A percentile compares a stretch with the other conserved stretches of the same genome.
These are phyloP conservation scores for Phaeosphaeria sp. DNA, from an alignment of 2,329 filamentous ascomycete species.

Conservation along the genomic window DNA sequence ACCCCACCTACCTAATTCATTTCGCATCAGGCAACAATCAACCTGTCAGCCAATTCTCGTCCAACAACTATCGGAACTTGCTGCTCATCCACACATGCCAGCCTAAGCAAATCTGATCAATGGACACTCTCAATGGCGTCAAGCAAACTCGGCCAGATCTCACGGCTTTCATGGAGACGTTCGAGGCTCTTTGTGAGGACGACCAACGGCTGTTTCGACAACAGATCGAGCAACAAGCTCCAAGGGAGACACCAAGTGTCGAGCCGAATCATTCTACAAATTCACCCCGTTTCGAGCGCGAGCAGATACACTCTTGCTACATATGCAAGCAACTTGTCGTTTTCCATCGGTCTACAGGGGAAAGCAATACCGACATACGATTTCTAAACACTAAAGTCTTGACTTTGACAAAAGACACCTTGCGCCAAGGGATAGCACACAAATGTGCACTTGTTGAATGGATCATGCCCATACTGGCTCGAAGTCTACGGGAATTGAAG, in stretches of 20 bases:
- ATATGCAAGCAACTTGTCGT: background rate
- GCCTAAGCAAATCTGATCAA: background rate
- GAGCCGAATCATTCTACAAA: background rate
- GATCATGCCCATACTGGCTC: slow-evolving; percentile 1
- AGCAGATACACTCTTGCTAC: background rate
- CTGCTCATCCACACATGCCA: background rate
- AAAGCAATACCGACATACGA: background rate
- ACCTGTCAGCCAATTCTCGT: background rate
- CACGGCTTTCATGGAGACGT: background rate
- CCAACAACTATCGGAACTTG: background rate
- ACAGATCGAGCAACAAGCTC: background rate
- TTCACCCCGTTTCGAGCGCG: background rate
- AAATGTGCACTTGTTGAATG: slow-evolving; percentile 8
- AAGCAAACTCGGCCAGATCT: background rate
- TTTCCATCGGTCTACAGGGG: background rate
- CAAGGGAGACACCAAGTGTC: background rate
- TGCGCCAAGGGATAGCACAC: slow-evolving; percentile 3
- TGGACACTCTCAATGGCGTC: background rate
- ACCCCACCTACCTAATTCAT: background rate
- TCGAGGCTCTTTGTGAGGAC: background rate
- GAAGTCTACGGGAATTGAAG: background rate
- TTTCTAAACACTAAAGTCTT: background rate
- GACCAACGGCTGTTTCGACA: background rate
- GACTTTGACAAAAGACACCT: slow-evolving; percentile 5
- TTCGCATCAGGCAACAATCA: background rate